Evolutionary conservation across 345 rosid genomes (phyloP).

Genomic region (Hibiscus mutabilis): DNA sequence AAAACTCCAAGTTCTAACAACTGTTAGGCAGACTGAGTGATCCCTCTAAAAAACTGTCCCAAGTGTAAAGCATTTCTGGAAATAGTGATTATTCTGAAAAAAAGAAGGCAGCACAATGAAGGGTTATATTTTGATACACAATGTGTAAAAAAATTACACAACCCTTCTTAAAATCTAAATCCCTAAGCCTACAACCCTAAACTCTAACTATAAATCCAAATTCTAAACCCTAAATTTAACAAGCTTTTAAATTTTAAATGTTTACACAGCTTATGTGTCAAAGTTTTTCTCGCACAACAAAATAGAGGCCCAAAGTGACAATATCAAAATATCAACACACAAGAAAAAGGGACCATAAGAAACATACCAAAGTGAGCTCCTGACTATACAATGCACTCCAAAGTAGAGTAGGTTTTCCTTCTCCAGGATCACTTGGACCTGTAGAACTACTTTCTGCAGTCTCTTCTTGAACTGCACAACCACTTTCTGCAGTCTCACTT

Average conservation of each 20-base stretch:
- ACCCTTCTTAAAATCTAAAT: too few species aligned
- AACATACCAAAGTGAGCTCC: constrained; percentile 42
- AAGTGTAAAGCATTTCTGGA: not conserved
- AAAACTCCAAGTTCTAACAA: not conserved
- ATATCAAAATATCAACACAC: not conserved
- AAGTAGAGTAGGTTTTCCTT: constrained; percentile 39
- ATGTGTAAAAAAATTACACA: too few species aligned
- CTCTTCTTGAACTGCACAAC: constrained; percentile 21
- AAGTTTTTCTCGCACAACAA: not conserved
- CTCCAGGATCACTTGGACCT: constrained; percentile 6
- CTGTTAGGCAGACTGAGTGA: not conserved
- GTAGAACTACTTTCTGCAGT: constrained; percentile 14
- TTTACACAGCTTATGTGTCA: too few species aligned
- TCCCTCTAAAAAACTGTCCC: not conserved
- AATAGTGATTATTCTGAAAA: not conserved
- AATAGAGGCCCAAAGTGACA: not conserved
- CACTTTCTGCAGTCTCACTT: constrained; percentile 32
- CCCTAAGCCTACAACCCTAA: too few species aligned
- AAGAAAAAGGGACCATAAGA: constrained; percentile 9
- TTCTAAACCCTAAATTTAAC: too few species aligned
- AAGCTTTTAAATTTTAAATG: too few species aligned
- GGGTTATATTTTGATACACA: too few species aligned
- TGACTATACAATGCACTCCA: constrained; percentile 77
- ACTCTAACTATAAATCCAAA: too few species aligned
- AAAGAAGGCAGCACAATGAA: not conserved